Percentiles rank a stretch among this genome's conserved stretches.
Conservation (phyloP, 371 early-diverging fungal species). For the Circinella minor region DNA sequence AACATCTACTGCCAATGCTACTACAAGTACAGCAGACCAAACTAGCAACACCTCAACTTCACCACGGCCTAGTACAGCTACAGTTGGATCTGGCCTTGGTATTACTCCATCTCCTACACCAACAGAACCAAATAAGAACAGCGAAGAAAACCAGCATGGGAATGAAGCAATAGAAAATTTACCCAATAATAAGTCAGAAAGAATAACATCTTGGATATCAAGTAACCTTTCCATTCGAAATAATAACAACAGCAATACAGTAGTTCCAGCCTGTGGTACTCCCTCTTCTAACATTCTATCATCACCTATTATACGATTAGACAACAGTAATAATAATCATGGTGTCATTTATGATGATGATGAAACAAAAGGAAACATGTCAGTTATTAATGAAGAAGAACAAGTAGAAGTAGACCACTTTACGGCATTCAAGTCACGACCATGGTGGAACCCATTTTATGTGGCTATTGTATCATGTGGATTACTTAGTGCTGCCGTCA, state of each 20-base stretch:
- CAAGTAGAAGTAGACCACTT: slow-evolving; percentile 16
- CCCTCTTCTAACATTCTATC: too few species aligned
- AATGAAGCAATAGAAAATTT: background rate
- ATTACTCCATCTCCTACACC: slow-evolving; percentile 12
- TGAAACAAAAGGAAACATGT: background rate
- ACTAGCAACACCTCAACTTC: background rate
- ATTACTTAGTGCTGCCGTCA: slow-evolving; percentile 27
- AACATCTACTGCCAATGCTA: background rate
- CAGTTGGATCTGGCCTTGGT: slow-evolving; percentile 18
- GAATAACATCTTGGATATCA: slow-evolving; percentile 5
- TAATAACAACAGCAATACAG: background rate
- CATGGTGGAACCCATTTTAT: slow-evolving; percentile 40
- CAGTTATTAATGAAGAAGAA: background rate
- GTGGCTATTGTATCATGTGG: slow-evolving; percentile 35
- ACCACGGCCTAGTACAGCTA: slow-evolving; percentile 13
- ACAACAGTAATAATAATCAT: background rate
- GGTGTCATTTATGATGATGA: background rate
- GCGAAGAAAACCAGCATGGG: background rate
- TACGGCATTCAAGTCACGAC: slow-evolving; percentile 32
- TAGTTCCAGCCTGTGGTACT: background rate
- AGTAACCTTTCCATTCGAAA: slow-evolving; percentile 10
- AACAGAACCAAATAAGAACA: background rate
- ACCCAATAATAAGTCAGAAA: background rate
- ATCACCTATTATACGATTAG: slow-evolving; percentile 1
- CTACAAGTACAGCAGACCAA: too few species aligned